These are phyloP conservation scores for Gossypium gossypioides DNA, from an alignment of 441 rosid genomes.

Conservation along the genomic window DNA sequence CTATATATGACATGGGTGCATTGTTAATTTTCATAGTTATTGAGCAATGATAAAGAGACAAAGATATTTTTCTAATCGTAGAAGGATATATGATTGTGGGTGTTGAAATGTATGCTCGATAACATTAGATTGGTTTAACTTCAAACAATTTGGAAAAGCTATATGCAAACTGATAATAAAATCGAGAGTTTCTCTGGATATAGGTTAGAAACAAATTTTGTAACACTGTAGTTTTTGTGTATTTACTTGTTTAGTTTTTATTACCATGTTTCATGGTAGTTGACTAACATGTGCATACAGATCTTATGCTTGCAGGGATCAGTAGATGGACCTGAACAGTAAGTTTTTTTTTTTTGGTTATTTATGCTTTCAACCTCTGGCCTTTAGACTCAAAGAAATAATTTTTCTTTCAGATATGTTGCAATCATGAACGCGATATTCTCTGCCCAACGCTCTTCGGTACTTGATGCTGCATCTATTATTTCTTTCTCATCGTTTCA, in stretches of 20 bases:
- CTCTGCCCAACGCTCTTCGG: slow-evolving; percentile 92
- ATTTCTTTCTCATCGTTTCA: slow-evolving; percentile 11
- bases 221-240: background rate
- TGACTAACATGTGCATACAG: slow-evolving; percentile 39
- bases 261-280: background rate
- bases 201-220: background rate
- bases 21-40: background rate
- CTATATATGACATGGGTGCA: background rate
- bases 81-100: background rate
- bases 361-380: slow-evolving; percentile 11
- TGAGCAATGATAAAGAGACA: background rate
- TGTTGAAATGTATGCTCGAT: background rate
- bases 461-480: slow-evolving; percentile 18
- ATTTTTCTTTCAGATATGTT: slow-evolving; percentile 59
- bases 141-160: background rate
- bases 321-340: slow-evolving; percentile 97
- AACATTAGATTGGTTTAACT: background rate
- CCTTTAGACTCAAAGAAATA: slow-evolving; percentile 11
- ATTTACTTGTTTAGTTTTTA: background rate
- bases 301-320: slow-evolving; percentile 97
- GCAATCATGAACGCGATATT: slow-evolving; percentile 94
- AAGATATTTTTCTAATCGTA: background rate
- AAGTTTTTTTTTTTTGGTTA: slow-evolving; percentile 26
- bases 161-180: background rate
- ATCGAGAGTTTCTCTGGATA: background rate